phyloP scores from a whole-genome alignment of 2,329 filamentous ascomycete species.

The Periconia macrospinosa region DNA sequence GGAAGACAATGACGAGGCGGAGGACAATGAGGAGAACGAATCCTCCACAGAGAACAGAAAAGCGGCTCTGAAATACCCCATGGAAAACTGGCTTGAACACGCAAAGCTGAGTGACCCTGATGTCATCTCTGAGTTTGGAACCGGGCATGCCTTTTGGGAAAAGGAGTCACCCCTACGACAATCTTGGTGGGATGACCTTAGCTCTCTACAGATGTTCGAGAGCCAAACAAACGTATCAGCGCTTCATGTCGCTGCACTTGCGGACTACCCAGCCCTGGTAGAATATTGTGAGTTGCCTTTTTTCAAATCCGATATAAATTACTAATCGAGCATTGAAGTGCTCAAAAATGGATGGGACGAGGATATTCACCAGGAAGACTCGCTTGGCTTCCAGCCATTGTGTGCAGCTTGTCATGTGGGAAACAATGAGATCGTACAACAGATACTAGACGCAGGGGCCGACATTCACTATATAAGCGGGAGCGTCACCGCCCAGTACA shows the following conservation, averaged over 20 bases:
- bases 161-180: constrained; percentile 14
- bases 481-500: constrained; percentile 1
- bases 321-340: constrained; percentile 1
- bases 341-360: constrained; percentile 10
- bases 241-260: constrained; percentile 22
- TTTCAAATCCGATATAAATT: not conserved
- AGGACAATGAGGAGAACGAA: too few relatives aligned
- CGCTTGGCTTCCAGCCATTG: constrained; percentile 20
- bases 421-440: constrained; percentile 18
- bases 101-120: constrained; percentile 20
- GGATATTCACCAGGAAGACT: constrained; percentile 20
- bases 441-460: constrained; percentile 16
- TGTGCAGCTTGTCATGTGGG: constrained; percentile 21
- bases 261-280: constrained; percentile 18
- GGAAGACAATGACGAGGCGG: constrained; percentile 1
- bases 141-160: constrained; percentile 18
- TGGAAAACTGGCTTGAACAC: constrained; percentile 27
- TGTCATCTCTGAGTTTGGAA: constrained; percentile 23
- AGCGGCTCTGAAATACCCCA: constrained; percentile 18
- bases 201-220: constrained; percentile 11
- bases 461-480: constrained; percentile 12
- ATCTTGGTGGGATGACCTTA: constrained; percentile 19
- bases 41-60: constrained; percentile 1
- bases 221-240: constrained; percentile 15
- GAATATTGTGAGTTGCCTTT: constrained; percentile 8